Conservation (phyloP, 2,329 filamentous ascomycete species). For the Epicoccum nigrum region DNA sequence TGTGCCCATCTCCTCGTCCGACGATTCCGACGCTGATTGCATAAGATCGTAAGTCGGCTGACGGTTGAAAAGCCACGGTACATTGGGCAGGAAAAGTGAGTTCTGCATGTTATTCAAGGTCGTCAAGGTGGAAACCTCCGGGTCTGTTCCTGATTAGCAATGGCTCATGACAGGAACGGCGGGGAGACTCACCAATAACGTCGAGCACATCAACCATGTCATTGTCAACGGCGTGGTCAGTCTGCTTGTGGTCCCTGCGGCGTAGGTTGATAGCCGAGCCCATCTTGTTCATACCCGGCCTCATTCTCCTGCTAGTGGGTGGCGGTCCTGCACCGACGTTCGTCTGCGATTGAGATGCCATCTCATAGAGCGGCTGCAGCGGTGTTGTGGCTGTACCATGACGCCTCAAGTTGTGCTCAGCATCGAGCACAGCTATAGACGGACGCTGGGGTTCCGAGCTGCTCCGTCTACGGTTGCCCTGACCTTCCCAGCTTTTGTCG, state of each 20-base stretch:
- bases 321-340: slow-evolving; percentile 23
- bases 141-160: slow-evolving; percentile 62
- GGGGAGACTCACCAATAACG: slow-evolving; percentile 64
- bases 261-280: slow-evolving; percentile 38
- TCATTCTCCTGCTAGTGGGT: slow-evolving; percentile 17
- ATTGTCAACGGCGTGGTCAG: slow-evolving; percentile 59
- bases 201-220: slow-evolving; percentile 71
- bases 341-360: slow-evolving; percentile 18
- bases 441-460: slow-evolving; percentile 43
- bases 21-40: slow-evolving; percentile 49
- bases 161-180: background rate
- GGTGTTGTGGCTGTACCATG: slow-evolving; percentile 35
- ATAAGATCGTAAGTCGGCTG: slow-evolving; percentile 78
- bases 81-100: slow-evolving; percentile 81
- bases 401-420: slow-evolving; percentile 36
- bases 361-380: slow-evolving; percentile 43
- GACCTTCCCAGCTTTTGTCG: slow-evolving; percentile 24
- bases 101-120: slow-evolving; percentile 93
- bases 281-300: slow-evolving; percentile 30
- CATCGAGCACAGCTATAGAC: slow-evolving; percentile 27
- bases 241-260: slow-evolving; percentile 21
- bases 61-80: slow-evolving; percentile 76
- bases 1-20: slow-evolving; percentile 33
- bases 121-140: slow-evolving; percentile 80
- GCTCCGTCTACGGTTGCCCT: slow-evolving; percentile 37